Percentiles rank a stretch among this genome's conserved stretches.
These are phyloP conservation scores for Fistulina hepatica DNA, from an alignment of 1,284 basidiomycete genomes.

Conservation along the genomic window DNA sequence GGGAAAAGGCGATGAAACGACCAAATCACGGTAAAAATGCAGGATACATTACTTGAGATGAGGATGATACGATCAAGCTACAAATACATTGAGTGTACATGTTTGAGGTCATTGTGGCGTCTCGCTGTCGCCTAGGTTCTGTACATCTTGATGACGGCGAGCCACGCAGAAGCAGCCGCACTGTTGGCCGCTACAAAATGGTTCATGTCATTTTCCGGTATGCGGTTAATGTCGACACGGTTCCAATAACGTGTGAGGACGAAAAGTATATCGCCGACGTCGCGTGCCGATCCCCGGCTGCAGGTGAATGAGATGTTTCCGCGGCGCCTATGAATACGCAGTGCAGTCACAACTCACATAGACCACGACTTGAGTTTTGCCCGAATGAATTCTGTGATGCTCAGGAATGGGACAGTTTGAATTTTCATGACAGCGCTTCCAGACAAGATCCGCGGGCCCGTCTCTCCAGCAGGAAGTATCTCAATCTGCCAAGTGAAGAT, in stretches of 20 bases:
- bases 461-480: constrained; percentile 68
- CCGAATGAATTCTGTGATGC: constrained; percentile 67
- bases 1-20: too few species aligned
- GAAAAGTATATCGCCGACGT: constrained; percentile 63
- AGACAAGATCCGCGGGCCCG: constrained; percentile 64
- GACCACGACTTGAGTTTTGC: constrained; percentile 70
- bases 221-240: constrained; percentile 67
- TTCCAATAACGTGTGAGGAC: constrained; percentile 63
- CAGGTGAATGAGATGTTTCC: constrained; percentile 11
- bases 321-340: constrained; percentile 9
- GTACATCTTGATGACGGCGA: constrained; percentile 60
- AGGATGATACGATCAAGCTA: too few species aligned
- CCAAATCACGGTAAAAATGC: too few species aligned
- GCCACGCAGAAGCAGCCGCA: constrained; percentile 52
- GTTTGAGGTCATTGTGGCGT: too few species aligned
- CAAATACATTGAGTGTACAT: too few species aligned
- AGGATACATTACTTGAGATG: too few species aligned
- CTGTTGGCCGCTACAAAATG: constrained; percentile 48
- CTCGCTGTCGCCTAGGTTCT: too few species aligned
- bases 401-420: constrained; percentile 61
- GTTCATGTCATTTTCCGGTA: constrained; percentile 71
- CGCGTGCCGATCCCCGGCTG: constrained; percentile 54
- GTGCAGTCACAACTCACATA: constrained; percentile 38
- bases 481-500: constrained; percentile 25
- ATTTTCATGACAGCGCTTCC: constrained; percentile 50